These are phyloP conservation scores for Carex arenaria DNA, from an alignment of 202 grass and related monocot genomes.

Conservation along the genomic window DNA sequence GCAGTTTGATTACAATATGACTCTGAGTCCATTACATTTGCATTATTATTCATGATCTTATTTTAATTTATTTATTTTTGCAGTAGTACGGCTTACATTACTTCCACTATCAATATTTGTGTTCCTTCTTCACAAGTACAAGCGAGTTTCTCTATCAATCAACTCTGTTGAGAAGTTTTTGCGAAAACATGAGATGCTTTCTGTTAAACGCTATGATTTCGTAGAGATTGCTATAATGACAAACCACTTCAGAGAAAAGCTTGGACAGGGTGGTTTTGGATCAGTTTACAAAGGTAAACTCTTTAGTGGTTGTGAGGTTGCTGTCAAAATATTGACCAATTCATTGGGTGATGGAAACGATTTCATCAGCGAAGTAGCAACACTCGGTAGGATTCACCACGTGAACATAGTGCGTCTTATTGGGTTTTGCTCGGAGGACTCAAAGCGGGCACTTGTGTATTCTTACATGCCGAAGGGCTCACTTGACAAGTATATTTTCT, in stretches of 20 bases:
- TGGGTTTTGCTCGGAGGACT: constrained; percentile 31
- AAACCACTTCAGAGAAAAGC: constrained; percentile 18
- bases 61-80: neutral
- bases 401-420: constrained; percentile 28
- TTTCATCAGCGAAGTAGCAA: constrained; percentile 42
- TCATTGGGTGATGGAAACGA: neutral
- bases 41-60: too few relatives aligned
- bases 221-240: constrained; percentile 1
- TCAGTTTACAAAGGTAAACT: constrained; percentile 19
- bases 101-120: neutral
- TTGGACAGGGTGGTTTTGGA: constrained; percentile 28
- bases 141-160: neutral
- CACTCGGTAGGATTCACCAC: constrained; percentile 35
- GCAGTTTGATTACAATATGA: neutral
- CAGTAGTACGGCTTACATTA: neutral
- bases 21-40: neutral
- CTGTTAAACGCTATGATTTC: constrained; percentile 8
- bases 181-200: neutral
- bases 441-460: constrained; percentile 25
- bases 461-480: constrained; percentile 34
- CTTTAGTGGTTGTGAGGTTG: constrained; percentile 24
- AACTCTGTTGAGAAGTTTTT: neutral
- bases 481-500: constrained; percentile 30
- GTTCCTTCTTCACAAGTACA: neutral
- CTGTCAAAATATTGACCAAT: constrained; percentile 33